phyloP scores from a whole-genome alignment of 140 eudicot species.

The Ambrosia hybrid region DNA sequence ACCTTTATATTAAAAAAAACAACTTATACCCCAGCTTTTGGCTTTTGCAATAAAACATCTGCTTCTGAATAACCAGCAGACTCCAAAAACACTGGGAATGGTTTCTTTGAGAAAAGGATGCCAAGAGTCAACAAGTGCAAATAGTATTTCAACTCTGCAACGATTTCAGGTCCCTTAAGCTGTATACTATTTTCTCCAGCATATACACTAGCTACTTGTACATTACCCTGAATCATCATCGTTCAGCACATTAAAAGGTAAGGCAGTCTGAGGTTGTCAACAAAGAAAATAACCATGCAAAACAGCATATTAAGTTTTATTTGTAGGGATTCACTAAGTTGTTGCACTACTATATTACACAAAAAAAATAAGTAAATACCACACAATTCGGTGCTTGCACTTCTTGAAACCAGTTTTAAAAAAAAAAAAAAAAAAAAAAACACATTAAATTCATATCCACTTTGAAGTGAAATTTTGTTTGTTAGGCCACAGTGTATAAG shows the following conservation, averaged over 20 bases:
- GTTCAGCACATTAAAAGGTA: conserved; percentile 21
- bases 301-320: neutral
- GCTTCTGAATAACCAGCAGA: conserved; percentile 80
- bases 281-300: conserved; percentile 12
- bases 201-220: conserved; percentile 87
- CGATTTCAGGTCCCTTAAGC: conserved; percentile 72
- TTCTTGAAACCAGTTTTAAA: too few species aligned
- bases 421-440: too few species aligned
- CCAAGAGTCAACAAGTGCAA: conserved; percentile 72
- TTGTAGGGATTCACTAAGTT: too few species aligned
- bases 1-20: neutral
- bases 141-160: conserved; percentile 65
- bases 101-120: conserved; percentile 89
- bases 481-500: too few species aligned
- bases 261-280: neutral
- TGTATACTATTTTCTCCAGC: conserved; percentile 75
- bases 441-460: too few species aligned
- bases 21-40: conserved; percentile 90
- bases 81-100: conserved; percentile 91
- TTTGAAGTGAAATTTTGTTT: too few species aligned
- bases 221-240: conserved; percentile 63
- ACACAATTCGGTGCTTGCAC: too few species aligned
- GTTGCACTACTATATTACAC: too few species aligned
- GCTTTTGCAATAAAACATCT: conserved; percentile 89
- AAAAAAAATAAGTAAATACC: neutral